Conservation (phyloP, 306 rosid species). For the Hylodesmum podocarpum region DNA sequence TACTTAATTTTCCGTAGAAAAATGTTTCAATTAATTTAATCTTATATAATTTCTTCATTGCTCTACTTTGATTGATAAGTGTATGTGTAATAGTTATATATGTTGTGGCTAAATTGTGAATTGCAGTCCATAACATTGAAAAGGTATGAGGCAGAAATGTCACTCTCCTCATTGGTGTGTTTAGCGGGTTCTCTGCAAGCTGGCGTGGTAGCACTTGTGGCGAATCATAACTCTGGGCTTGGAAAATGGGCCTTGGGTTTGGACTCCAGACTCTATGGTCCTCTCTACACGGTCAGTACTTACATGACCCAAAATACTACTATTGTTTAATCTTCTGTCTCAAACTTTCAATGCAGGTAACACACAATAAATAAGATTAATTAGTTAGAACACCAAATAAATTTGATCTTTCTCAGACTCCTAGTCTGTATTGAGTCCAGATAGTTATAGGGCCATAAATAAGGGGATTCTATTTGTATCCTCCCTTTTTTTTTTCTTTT, state of each 20-base stretch:
- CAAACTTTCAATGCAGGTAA: neutral
- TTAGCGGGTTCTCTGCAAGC: constrained; percentile 52
- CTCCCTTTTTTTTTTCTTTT: no score
- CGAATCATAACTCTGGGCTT: constrained; percentile 42
- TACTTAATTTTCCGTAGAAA: no score
- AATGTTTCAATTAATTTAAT: neutral
- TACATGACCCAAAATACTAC: no score
- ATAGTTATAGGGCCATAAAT: neutral
- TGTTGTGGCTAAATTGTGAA: neutral
- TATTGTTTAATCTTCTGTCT: neutral
- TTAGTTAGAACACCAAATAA: neutral
- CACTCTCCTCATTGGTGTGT: constrained; percentile 64
- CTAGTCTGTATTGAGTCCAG: neutral
- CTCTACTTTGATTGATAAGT: neutral
- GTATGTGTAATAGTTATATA: neutral
- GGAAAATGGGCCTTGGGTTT: constrained; percentile 59
- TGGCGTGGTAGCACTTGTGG: constrained; percentile 45
- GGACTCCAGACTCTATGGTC: constrained; percentile 60
- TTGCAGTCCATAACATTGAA: constrained; percentile 61
- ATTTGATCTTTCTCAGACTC: neutral
- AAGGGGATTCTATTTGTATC: no score
- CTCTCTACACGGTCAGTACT: constrained; percentile 55
- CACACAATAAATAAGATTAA: neutral
- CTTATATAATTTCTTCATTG: neutral
- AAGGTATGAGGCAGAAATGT: constrained; percentile 62